These are phyloP conservation scores for Alternaria brassicicola DNA, from an alignment of 2,329 filamentous ascomycete genomes.

Conservation along the genomic window DNA sequence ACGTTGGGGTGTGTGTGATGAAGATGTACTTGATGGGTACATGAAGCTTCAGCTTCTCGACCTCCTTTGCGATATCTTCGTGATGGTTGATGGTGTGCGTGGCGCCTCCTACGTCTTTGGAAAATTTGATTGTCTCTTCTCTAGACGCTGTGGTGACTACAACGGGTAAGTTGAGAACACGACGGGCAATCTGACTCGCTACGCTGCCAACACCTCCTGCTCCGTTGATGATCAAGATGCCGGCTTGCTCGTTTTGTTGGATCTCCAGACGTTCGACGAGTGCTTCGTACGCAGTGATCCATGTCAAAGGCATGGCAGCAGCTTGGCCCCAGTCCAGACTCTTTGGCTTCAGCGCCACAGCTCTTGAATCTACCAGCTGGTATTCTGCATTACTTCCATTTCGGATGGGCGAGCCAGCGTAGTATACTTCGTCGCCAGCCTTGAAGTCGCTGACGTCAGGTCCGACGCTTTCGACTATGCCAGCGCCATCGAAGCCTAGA, in stretches of 20 bases:
- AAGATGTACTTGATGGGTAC: slow-evolving; percentile 11
- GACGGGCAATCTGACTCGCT: slow-evolving; percentile 9
- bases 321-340: slow-evolving; percentile 10
- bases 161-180: slow-evolving; percentile 8
- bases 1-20: slow-evolving; percentile 10
- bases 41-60: slow-evolving; percentile 2
- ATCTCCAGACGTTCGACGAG: slow-evolving; percentile 9
- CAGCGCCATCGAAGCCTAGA: slow-evolving; percentile 11
- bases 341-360: slow-evolving; percentile 8
- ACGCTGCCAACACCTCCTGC: slow-evolving; percentile 12
- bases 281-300: slow-evolving; percentile 14
- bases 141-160: slow-evolving; percentile 11
- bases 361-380: slow-evolving; percentile 9
- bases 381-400: slow-evolving; percentile 13
- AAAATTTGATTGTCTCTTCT: slow-evolving; percentile 11
- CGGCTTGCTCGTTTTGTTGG: neutral
- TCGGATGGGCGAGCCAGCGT: slow-evolving; percentile 9
- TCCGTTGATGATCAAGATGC: slow-evolving; percentile 10
- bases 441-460: neutral
- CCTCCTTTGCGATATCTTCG: neutral
- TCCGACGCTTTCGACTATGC: slow-evolving; percentile 4
- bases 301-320: slow-evolving; percentile 12
- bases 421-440: slow-evolving; percentile 7
- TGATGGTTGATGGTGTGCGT: slow-evolving; percentile 11
- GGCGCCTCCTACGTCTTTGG: slow-evolving; percentile 7